Evolutionary conservation across 768 basidiomycete genomes (phyloP).

Genomic region (Pleurotus ostreatus): DNA sequence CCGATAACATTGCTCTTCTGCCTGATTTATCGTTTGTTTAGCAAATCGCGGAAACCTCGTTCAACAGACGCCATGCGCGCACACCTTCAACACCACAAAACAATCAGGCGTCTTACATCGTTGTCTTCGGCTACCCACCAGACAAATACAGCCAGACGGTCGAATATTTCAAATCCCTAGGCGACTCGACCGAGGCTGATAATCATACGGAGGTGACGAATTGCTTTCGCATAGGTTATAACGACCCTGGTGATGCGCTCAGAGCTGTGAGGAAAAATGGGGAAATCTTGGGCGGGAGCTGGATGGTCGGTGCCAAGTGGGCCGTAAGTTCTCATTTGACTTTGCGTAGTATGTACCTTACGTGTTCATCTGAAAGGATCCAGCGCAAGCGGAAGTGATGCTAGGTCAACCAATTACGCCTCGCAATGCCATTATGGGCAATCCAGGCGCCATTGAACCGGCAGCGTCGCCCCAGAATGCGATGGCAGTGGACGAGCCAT

Average conservation of each 20-base stretch:
- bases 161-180: constrained; percentile 74
- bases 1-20: neutral
- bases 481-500: constrained; percentile 45
- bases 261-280: constrained; percentile 82
- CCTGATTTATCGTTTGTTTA: constrained; percentile 15
- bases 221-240: constrained; percentile 79
- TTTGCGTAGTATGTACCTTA: neutral
- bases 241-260: constrained; percentile 66
- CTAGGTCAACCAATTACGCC: constrained; percentile 36
- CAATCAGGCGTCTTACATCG: constrained; percentile 52
- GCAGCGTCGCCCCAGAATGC: constrained; percentile 24
- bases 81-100: constrained; percentile 23
- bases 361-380: constrained; percentile 40
- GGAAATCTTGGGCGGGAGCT: constrained; percentile 66
- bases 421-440: constrained; percentile 13
- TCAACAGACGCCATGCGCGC: constrained; percentile 29
- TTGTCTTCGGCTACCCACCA: constrained; percentile 87
- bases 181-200: constrained; percentile 65
- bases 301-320: constrained; percentile 88
- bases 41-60: constrained; percentile 32
- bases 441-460: constrained; percentile 12
- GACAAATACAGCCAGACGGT: constrained; percentile 70
- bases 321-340: constrained; percentile 48
- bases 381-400: constrained; percentile 50
- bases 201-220: constrained; percentile 67